Evolutionary conservation across 192 early-diverging fungal genomes (phyloP), one percentile per base, ranked within the genome.

Genomic region (Coemansia aciculifera): DNA sequence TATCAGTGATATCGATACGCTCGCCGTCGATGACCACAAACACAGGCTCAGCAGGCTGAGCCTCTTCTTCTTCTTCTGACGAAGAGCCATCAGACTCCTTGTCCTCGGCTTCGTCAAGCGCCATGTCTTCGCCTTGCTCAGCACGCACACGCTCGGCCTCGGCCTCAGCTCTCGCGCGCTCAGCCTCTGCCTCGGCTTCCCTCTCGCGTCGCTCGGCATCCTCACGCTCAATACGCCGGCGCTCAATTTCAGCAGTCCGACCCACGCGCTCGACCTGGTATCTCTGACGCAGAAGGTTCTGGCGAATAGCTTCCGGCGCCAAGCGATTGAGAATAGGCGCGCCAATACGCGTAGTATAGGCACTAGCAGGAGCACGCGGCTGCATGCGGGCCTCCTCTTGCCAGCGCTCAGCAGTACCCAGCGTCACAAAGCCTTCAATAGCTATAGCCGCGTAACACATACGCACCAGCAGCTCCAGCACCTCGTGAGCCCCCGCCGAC

Each of bases 1-100:
- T 92, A 21, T 93, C 94, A 1, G 94, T 92, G 40, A 99, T 94
- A 64, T 99, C 96, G 0, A 96, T 84, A 66, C 84, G 65, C 39
- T 87, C 83, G 3, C 96, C 97, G 71, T 92, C 86, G 38, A 99
- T 86, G 43, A 81, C 89, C 0, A 97, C 86, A 42, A 73, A 72
- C 32, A 84, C 79, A 0, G 75, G 60, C 57, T 64, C 62, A 5
- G 21, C 46, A 27, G 43, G 52, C 23, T 59, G 64, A 11, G 62
- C 70, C 1, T 17, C 59, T 3, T 32, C 56, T 5, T 36, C 59
- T 8, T 21, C 67, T 23, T 31, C 48, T 46, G n/a, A 3, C 27
- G 54, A 13, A 9, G 54, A 60, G 37, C 36, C 19, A 21, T 39
- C 19, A 9, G 17, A 10, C 11, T 11, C 36, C 36, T 36, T 8